A percentile compares a stretch with the other conserved stretches of the same genome.
Conservation (phyloP, 148 eudicot genomes). For the Suaeda aralocaspica region DNA sequence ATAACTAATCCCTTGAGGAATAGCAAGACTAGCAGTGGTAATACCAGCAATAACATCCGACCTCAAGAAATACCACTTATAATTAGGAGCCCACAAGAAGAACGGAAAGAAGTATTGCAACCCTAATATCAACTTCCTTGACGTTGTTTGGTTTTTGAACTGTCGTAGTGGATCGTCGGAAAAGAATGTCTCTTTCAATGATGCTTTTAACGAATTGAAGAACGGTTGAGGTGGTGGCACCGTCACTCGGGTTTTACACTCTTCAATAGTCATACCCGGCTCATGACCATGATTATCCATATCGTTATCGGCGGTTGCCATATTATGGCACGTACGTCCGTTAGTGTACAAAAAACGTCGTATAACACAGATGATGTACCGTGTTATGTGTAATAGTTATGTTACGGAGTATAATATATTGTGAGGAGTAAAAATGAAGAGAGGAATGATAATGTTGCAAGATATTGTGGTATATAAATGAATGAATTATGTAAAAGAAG, state of each 20-base stretch:
- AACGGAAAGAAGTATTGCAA: slow-evolving; percentile 75
- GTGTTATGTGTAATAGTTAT: not conserved
- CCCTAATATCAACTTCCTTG: slow-evolving; percentile 47
- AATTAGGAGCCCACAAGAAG: slow-evolving; percentile 73
- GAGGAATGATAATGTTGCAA: no score
- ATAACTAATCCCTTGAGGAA: slow-evolving; percentile 98
- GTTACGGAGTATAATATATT: no score
- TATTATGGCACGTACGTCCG: no score
- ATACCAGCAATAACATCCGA: slow-evolving; percentile 80
- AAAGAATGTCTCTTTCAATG: slow-evolving; percentile 75
- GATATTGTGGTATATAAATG: no score
- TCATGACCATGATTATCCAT: no score
- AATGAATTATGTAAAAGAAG: not conserved
- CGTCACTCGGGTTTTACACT: slow-evolving; percentile 36
- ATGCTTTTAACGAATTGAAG: slow-evolving; percentile 39
- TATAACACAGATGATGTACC: no score
- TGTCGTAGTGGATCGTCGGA: slow-evolving; percentile 87
- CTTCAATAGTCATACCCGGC: no score
- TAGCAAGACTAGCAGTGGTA: slow-evolving; percentile 91
- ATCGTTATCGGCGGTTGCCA: no score
- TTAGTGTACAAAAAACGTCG: no score
- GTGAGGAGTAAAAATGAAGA: no score
- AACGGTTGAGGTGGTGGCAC: slow-evolving; percentile 76
- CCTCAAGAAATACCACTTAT: slow-evolving; percentile 47
- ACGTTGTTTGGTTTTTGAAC: slow-evolving; percentile 60